Evolutionary conservation across 2,329 filamentous ascomycete species (phyloP).

Genomic region (Curvularia spicifera): DNA sequence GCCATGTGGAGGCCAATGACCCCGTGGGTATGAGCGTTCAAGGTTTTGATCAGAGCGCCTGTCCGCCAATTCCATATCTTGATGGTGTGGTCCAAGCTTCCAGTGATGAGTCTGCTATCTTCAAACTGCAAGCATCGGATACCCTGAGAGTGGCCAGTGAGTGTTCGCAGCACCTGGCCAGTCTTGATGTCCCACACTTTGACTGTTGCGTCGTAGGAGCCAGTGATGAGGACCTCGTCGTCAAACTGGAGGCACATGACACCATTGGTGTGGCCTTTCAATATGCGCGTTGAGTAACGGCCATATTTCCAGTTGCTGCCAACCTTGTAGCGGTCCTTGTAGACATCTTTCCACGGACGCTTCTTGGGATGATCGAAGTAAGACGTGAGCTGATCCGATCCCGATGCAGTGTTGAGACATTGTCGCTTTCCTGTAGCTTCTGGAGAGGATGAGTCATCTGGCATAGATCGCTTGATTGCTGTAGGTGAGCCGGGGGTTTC

Average conservation of each 20-base stretch:
- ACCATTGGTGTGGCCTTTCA: conserved; percentile 87
- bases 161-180: conserved; percentile 82
- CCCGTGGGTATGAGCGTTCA: conserved; percentile 78
- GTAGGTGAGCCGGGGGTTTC: conserved; percentile 25
- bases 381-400: conserved; percentile 48
- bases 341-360: conserved; percentile 94
- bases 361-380: conserved; percentile 58
- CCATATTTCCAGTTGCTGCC: conserved; percentile 98
- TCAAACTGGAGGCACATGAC: conserved; percentile 82
- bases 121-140: conserved; percentile 93
- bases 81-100: conserved; percentile 84
- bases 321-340: conserved; percentile 92
- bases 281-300: conserved; percentile 80
- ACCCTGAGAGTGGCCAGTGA: conserved; percentile 80
- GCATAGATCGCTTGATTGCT: conserved; percentile 39
- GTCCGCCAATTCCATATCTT: conserved; percentile 98
- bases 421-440: conserved; percentile 43
- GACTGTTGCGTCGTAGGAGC: conserved; percentile 92
- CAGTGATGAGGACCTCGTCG: conserved; percentile 88
- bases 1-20: conserved; percentile 90
- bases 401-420: conserved; percentile 35
- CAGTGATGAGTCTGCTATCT: conserved; percentile 87
- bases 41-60: conserved; percentile 81
- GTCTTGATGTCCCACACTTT: conserved; percentile 97
- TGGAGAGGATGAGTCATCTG: conserved; percentile 33